phyloP scores from a whole-genome alignment of 352 stramenopile genomes.

The Hyaloperonospora brassicae region DNA sequence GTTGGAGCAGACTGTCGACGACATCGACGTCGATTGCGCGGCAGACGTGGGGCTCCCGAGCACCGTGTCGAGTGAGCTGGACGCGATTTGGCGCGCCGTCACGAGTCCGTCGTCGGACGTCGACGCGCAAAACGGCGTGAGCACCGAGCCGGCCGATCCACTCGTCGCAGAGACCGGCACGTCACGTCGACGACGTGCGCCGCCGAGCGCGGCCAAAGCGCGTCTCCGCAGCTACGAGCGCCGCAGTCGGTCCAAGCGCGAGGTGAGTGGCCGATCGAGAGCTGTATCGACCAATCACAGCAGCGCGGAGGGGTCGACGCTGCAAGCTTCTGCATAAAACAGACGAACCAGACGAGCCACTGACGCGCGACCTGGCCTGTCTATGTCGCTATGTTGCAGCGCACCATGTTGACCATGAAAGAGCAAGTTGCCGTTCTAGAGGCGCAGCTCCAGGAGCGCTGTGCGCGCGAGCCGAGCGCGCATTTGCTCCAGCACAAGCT shows the following conservation, averaged over 20 bases:
- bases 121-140: too few species aligned
- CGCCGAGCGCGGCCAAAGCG: conserved; percentile 22
- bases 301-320: too few species aligned
- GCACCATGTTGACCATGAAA: conserved; percentile 51
- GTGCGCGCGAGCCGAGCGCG: conserved; percentile 15
- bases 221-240: conserved; percentile 45
- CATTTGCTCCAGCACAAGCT: conserved; percentile 23
- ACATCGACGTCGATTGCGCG: too few species aligned
- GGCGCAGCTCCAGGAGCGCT: conserved; percentile 27
- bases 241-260: conserved; percentile 42
- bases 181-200: not conserved
- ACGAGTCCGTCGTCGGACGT: too few species aligned
- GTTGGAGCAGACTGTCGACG: too few species aligned
- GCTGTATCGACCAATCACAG: conserved; percentile 5
- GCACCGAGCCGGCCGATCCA: too few species aligned
- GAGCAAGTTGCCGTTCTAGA: conserved; percentile 34
- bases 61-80: too few species aligned
- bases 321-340: too few species aligned
- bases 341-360: not conserved
- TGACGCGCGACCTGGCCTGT: not conserved
- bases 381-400: conserved; percentile 12
- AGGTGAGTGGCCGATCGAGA: conserved; percentile 21
- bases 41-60: too few species aligned
- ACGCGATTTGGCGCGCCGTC: too few species aligned
- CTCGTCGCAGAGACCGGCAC: not conserved